These are phyloP conservation scores for Trichoderma gracile DNA, from an alignment of 2,329 filamentous ascomycete genomes.

Conservation along the genomic window DNA sequence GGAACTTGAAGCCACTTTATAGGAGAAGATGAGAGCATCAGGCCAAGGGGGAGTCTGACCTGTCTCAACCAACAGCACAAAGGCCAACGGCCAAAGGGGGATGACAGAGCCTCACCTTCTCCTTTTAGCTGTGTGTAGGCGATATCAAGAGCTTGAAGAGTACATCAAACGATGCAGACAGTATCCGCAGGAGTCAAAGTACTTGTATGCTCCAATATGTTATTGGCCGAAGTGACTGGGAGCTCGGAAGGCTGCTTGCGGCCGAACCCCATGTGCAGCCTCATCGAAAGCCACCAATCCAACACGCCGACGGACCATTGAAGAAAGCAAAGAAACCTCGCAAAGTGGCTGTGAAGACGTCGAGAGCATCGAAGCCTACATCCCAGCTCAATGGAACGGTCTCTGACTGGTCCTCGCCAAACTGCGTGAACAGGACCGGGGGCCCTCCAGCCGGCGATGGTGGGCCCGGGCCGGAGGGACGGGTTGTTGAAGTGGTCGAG, in stretches of 20 bases:
- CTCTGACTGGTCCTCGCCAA: slow-evolving; percentile 11
- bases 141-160: background rate
- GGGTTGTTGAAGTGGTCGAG: background rate
- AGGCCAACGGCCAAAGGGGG: background rate
- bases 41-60: background rate
- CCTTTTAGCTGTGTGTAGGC: background rate
- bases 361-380: slow-evolving; percentile 19
- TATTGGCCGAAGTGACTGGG: background rate
- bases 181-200: background rate
- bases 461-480: slow-evolving; percentile 23
- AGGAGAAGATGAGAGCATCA: background rate
- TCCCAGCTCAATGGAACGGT: slow-evolving; percentile 23
- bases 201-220: background rate
- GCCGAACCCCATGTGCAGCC: background rate
- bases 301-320: background rate
- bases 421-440: slow-evolving; percentile 13
- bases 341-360: slow-evolving; percentile 24
- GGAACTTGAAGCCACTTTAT: slow-evolving; percentile 9
- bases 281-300: background rate
- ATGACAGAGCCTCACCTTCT: slow-evolving; percentile 5
- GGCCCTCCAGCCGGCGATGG: slow-evolving; percentile 19
- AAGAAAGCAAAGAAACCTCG: slow-evolving; percentile 16
- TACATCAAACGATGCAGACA: background rate
- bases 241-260: background rate
- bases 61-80: slow-evolving; percentile 7